Evolutionary conservation across 2,329 filamentous ascomycete species (phyloP).

Genomic region (Pseudocercospora pini-densiflorae): DNA sequence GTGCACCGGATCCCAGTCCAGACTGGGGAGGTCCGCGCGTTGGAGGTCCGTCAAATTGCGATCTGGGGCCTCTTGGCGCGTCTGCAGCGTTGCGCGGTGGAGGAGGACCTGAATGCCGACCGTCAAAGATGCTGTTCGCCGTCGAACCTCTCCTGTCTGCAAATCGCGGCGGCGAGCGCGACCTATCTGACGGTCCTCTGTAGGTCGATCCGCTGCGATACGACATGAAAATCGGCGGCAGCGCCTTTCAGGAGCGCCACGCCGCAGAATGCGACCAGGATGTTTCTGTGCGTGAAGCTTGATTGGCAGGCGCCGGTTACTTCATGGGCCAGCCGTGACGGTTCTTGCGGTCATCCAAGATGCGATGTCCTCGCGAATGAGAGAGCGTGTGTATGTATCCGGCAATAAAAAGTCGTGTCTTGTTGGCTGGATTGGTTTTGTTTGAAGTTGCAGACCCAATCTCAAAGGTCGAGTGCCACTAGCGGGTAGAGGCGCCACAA

Average conservation of each 20-base stretch:
- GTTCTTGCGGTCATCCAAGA: neutral
- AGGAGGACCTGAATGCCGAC: constrained; percentile 31
- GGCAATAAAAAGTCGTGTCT: neutral
- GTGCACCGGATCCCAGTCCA: constrained; percentile 64
- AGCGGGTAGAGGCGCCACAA: constrained; percentile 9
- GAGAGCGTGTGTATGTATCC: neutral
- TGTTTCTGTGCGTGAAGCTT: constrained; percentile 10
- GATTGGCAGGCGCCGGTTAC: neutral
- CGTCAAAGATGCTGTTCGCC: constrained; percentile 40
- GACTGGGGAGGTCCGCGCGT: constrained; percentile 39
- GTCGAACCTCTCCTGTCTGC: constrained; percentile 72
- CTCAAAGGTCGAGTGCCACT: constrained; percentile 13
- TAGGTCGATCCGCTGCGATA: constrained; percentile 29
- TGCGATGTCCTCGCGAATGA: neutral
- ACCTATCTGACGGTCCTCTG: constrained; percentile 58
- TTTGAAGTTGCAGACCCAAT: constrained; percentile 14
- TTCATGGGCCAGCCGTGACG: constrained; percentile 9
- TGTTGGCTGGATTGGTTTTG: constrained; percentile 6
- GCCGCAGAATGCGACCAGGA: constrained; percentile 9
- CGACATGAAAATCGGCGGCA: constrained; percentile 25
- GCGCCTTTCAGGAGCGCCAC: constrained; percentile 16
- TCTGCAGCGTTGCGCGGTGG: constrained; percentile 51
- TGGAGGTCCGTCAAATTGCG: constrained; percentile 66
- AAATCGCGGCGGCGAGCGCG: constrained; percentile 73
- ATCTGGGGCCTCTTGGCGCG: constrained; percentile 81